phyloP scores from a whole-genome alignment of 192 early-diverging fungal genomes.

The Phycomyces nitens region DNA sequence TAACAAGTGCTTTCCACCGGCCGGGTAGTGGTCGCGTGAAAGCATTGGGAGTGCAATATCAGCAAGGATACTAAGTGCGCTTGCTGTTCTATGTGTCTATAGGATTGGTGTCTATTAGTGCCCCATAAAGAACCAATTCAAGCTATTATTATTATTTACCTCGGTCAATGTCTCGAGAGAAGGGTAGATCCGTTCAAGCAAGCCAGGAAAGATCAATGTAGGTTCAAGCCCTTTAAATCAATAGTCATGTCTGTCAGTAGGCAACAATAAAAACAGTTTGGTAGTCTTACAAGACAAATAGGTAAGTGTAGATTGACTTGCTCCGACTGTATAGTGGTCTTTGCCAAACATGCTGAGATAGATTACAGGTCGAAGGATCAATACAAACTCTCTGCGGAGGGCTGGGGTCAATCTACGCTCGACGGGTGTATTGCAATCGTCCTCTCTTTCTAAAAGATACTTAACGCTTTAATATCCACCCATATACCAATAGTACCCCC shows the following conservation, averaged over 20 bases:
- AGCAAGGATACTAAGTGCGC: slow-evolving; percentile 72
- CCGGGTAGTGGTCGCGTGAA: slow-evolving; percentile 70
- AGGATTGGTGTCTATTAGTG: background rate
- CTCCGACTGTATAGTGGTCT: slow-evolving; percentile 56
- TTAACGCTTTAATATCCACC: background rate
- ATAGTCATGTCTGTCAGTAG: background rate
- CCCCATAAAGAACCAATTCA: too few relatives aligned
- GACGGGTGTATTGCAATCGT: slow-evolving; percentile 61
- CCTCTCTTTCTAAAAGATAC: slow-evolving; percentile 42
- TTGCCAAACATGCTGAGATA: slow-evolving; percentile 75
- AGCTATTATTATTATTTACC: slow-evolving; percentile 25
- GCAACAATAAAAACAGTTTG: too few relatives aligned
- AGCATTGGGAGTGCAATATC: slow-evolving; percentile 70
- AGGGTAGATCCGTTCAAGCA: slow-evolving; percentile 83
- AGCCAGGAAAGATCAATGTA: slow-evolving; percentile 69
- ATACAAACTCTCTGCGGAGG: slow-evolving; percentile 58
- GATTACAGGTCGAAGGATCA: slow-evolving; percentile 53
- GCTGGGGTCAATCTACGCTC: slow-evolving; percentile 55
- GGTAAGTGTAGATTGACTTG: slow-evolving; percentile 61
- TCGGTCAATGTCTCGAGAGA: slow-evolving; percentile 81
- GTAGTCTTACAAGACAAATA: slow-evolving; percentile 58
- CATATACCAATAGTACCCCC: background rate
- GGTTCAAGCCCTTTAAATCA: slow-evolving; percentile 62
- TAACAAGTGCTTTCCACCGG: slow-evolving; percentile 78
- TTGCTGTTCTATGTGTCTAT: slow-evolving; percentile 86